A percentile compares a stretch with the other conserved stretches of the same genome.
Evolutionary conservation across 2,329 filamentous ascomycete genomes (phyloP).

Genomic region (Exophiala sideris): DNA sequence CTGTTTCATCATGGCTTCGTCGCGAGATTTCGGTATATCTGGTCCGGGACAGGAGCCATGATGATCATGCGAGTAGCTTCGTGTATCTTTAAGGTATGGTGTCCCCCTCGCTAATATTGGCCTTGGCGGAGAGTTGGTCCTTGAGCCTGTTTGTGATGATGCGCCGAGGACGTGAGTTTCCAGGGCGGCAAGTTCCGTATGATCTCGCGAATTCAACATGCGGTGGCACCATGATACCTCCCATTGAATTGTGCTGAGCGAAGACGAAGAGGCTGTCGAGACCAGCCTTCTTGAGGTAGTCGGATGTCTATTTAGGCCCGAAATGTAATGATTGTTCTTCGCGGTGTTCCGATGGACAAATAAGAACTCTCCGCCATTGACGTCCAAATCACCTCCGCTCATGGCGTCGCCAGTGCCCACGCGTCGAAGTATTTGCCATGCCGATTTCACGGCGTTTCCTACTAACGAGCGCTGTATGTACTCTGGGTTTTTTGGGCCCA

Average conservation of each 20-base stretch:
- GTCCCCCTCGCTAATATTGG: conserved; percentile 15
- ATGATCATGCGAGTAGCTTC: conserved; percentile 15
- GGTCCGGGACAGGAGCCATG: conserved; percentile 17
- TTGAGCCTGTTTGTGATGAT: conserved; percentile 1
- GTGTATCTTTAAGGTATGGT: neutral
- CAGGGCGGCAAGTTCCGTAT: conserved; percentile 67
- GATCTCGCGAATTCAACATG: conserved; percentile 75
- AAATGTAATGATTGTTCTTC: neutral
- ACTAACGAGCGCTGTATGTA: conserved; percentile 59
- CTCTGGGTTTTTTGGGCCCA: conserved; percentile 58
- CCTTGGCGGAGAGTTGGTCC: conserved; percentile 5
- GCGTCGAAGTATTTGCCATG: conserved; percentile 59
- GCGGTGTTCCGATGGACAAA: conserved; percentile 51
- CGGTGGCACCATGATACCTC: conserved; percentile 74
- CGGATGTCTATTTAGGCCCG: conserved; percentile 7
- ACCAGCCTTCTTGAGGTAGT: no score
- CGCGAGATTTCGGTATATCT: conserved; percentile 15
- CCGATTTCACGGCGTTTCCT: conserved; percentile 46
- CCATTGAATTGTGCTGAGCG: conserved; percentile 45
- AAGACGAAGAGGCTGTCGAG: conserved; percentile 23
- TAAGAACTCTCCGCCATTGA: conserved; percentile 76
- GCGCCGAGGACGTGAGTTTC: conserved; percentile 34
- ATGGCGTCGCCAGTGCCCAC: conserved; percentile 56
- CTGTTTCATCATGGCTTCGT: conserved; percentile 7
- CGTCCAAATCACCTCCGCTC: conserved; percentile 63